Percentiles rank a stretch among this genome's conserved stretches.
These are phyloP conservation scores for Camellia sinensis DNA, from an alignment of 148 eudicot species.

Conservation along the genomic window DNA sequence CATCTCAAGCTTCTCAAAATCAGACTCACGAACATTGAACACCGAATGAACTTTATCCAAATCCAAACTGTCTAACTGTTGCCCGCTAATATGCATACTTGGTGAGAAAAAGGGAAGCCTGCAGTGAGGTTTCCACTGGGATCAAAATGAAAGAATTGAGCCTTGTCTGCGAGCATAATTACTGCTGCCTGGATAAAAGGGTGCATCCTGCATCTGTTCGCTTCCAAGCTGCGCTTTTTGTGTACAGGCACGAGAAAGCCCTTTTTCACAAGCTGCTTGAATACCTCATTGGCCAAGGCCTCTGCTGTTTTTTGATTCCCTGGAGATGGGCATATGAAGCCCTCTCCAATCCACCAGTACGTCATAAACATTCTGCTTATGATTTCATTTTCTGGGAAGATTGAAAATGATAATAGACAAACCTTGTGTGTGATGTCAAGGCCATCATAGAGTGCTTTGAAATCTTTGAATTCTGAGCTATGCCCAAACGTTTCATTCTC, in stretches of 20 bases:
- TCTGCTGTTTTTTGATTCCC: no score
- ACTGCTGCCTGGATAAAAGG: slow-evolving; percentile 7
- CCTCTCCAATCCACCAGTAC: slow-evolving; percentile 24
- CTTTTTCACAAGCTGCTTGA: slow-evolving; percentile 6
- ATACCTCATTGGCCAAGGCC: slow-evolving; percentile 1
- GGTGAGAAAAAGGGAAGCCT: background rate
- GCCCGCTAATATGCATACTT: background rate
- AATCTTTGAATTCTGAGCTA: background rate
- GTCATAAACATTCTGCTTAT: slow-evolving; percentile 21
- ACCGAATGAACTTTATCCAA: no score
- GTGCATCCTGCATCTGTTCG: slow-evolving; percentile 16
- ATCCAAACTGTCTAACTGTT: background rate
- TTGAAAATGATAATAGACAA: slow-evolving; percentile 21
- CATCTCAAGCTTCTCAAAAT: slow-evolving; percentile 16
- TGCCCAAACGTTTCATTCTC: background rate
- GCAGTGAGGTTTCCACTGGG: background rate
- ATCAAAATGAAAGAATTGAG: slow-evolving; percentile 17
- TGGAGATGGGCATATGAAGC: background rate
- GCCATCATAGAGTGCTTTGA: background rate
- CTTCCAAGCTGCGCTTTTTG: background rate
- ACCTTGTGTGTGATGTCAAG: background rate
- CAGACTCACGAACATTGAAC: slow-evolving; percentile 23
- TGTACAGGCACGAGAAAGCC: slow-evolving; percentile 13
- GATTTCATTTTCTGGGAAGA: background rate
- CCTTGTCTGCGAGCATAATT: background rate